Base-by-base conservation (phyloP, 2,329 filamentous ascomycete species). In the Aspergillus carbonarius region DNA sequence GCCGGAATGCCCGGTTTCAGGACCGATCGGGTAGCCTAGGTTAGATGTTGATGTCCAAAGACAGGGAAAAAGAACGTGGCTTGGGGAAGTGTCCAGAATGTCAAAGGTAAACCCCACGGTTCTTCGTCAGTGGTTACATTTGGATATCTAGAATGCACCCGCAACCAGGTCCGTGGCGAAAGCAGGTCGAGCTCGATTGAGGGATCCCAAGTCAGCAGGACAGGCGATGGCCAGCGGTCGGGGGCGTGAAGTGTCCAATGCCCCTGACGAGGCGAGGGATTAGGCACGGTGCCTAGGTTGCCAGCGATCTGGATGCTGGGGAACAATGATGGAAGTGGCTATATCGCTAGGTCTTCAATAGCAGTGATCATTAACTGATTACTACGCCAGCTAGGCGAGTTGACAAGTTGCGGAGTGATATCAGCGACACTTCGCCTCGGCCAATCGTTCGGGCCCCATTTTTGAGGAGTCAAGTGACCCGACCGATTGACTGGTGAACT, bases 191-290 rank as follows among this genome's bases (percentile, higher is more conserved):
- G 64, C 60, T 57, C 58, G 51, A 54, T 37, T 12, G 34, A 44
- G 35, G 15, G 51, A 37, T 65, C 51, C 59, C 44, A 69, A 37
- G 70, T 72, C 70, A 72, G 65, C 67, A 68, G 69, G 69, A 61
- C 66, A 55, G 46, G 17, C 30, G 32, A 39, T 56, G 30, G 40
- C 47, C 48, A 47, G 46, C 48, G 37, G 39, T 15, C 34, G 25
- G 35, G 17, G n/a, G 34, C n/a, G n/a, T 54, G 37, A 54, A 44
- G 15, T 44, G 37, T 54, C 37, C 30, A 42, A 54, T 54, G 51
- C 39, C 51, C 44, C 42, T 55, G 42, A 55, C 52, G 54, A 52
- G 51, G 51, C 51, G 51, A 44, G 51, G 30, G 25, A 44, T 54
- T 40, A 54, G 51, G 51, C 51, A 44, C 37, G 10, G 51, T 54